phyloP scores from a whole-genome alignment of 176 grass and related monocot genomes.

The Avena sativa region DNA sequence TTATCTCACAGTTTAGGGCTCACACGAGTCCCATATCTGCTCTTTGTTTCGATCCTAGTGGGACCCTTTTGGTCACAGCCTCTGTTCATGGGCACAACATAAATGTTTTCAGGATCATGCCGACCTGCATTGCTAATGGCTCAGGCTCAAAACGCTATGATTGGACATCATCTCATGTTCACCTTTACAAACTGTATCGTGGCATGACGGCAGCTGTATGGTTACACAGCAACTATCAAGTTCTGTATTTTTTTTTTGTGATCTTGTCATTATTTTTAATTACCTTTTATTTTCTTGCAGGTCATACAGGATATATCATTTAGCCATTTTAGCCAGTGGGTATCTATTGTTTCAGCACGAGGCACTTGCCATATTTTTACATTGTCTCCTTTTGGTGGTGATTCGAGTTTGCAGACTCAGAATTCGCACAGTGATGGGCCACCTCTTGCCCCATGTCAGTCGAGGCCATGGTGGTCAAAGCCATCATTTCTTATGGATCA shows the following conservation, averaged over 20 bases:
- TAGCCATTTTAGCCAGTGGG: slow-evolving; percentile 97
- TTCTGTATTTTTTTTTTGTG: background rate
- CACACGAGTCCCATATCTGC: slow-evolving; percentile 98
- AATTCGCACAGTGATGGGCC: slow-evolving; percentile 77
- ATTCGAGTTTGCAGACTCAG: slow-evolving; percentile 79
- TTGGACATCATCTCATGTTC: slow-evolving; percentile 90
- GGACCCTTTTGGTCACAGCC: slow-evolving; percentile 92
- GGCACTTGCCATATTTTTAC: slow-evolving; percentile 92
- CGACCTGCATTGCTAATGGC: slow-evolving; percentile 72
- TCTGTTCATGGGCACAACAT: slow-evolving; percentile 99
- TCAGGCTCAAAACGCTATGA: slow-evolving; percentile 68
- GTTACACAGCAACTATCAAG: slow-evolving; percentile 24
- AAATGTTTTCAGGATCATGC: slow-evolving; percentile 97
- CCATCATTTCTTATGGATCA: slow-evolving; percentile 83
- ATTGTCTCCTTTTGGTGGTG: slow-evolving; percentile 92
- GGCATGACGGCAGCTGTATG: slow-evolving; percentile 96
- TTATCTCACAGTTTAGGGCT: slow-evolving; percentile 95
- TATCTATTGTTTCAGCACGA: slow-evolving; percentile 89
- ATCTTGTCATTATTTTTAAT: slow-evolving; percentile 32
- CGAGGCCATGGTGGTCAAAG: slow-evolving; percentile 96
- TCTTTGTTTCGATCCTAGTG: slow-evolving; percentile 96
- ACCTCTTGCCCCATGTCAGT: slow-evolving; percentile 71
- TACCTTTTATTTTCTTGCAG: slow-evolving; percentile 61
- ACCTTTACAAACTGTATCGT: slow-evolving; percentile 98
- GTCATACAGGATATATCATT: slow-evolving; percentile 99